Evolutionary conservation across 768 basidiomycete species (phyloP), one percentile per base, ranked within the genome.

Genomic region (Pleurotus tuber-regium): DNA sequence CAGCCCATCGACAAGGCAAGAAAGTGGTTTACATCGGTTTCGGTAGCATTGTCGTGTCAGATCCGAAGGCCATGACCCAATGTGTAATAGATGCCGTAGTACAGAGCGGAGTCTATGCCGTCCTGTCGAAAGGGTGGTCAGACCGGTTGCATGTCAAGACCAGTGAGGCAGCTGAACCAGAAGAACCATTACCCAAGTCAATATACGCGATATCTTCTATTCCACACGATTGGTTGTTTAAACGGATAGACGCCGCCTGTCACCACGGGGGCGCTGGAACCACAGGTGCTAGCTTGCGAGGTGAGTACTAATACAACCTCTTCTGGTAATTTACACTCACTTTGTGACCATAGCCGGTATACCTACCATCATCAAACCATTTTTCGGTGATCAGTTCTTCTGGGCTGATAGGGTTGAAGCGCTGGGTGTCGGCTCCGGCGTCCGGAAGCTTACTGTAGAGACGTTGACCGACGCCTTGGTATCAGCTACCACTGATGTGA

Each of bases 341-440:
- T 16, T 11, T 18, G 12, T 39, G 6, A 21, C 42, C 41, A 6
- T 59, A 90, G 92, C 92, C 54, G 93, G 92, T 6, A 89, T 93
- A 47, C 96, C 97, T 1, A 98, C 95, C 1, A 89, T 99, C 60
- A 92, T 98, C 64, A 86, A 86, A 56, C 96, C 97, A 0, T 99
- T 98, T 79, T 99, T 98, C 61, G 96, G 97, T 2, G 95, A 98
- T 66, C 95, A 98, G 61, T 92, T 88, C 66, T 96, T 98, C 71
- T 98, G 93, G 93, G 92, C 92, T 2, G 92, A 99, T 67, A 87
- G 96, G 24, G 92, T 98, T n/a, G 93, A 97, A 66, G 92, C 94
- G 2, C 78, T 99, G 35, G 95, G 95, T 30, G 83, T 98, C 43
- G 97, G 96, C 39, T 78, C 85, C 25, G 83, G 87, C 46, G 86